Evolutionary conservation across 129 eudicot species (phyloP), one percentile per base, ranked within the genome.

Genomic region (Gnaphalium uliginosum): DNA sequence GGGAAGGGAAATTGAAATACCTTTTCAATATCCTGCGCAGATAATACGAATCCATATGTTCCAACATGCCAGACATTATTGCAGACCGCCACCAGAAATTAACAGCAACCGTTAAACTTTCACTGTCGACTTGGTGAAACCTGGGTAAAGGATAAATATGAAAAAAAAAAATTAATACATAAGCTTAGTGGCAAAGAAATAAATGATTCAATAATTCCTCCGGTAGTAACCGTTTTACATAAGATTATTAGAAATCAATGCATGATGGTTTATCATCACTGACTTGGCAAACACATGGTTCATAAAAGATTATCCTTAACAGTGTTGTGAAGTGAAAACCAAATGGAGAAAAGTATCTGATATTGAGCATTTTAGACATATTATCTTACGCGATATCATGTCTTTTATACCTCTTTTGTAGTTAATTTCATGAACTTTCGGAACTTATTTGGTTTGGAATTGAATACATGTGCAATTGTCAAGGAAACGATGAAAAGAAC

Each of bases 91-190:
- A 94, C 99, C 99, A 94, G 77, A 94, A 87, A 82, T 94, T 94
- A 58, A 94, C 90, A 60, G 93, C 99, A 58, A 91, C 77, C 37
- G 99, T 94, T 72, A 94, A 72, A 76, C 79, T 68, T 76, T 86
- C 97, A 81, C 99, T 94, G 81, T 94, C 96, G 81, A 94, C 97
- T 87, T 94, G 99, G 86, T 91, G 99, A 72, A 87, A 91, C 97
- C 99, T 94, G 75, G 14, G 62, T 30, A 61, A 35, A 53, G 62
- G 60, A 65, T 43, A 32, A 23, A 66, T 27, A n/a, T n/a, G n/a
- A 56, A 65, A 18, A 50, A 25, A 46, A 75, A 9, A 0, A 58
- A 62, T 48, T 32, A 53, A 10, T 64, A 39, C 11, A 21, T n/a
- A 22, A 18, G 33, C 17, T 66, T 30, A 56, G 69, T 25, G 29